Evolutionary conservation across 2,329 filamentous ascomycete genomes (phyloP).

Genomic region (Aspergillus persii): DNA sequence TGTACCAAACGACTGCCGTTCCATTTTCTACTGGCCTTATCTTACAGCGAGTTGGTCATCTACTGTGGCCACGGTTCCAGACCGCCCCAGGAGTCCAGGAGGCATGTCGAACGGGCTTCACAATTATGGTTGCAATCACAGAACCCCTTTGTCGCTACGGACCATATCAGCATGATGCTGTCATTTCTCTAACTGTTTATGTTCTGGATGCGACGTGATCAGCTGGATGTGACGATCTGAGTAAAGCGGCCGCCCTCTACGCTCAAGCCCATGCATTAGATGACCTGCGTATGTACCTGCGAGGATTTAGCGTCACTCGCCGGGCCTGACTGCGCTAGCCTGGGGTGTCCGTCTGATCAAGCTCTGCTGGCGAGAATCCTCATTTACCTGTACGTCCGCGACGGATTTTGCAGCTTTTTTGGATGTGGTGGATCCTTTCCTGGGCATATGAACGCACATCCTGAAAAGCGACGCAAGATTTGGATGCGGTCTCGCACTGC

Average conservation of each 20-base stretch:
- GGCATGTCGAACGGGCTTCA: constrained; percentile 7
- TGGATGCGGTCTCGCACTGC: constrained; percentile 8
- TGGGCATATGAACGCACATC: constrained; percentile 3
- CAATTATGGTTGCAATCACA: constrained; percentile 4
- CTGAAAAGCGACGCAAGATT: constrained; percentile 1
- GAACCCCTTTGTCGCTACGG: not conserved
- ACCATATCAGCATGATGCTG: constrained; percentile 12
- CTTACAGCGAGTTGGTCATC: constrained; percentile 10
- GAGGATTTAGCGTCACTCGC: not conserved
- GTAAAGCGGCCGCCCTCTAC: constrained; percentile 1
- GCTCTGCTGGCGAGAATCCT: constrained; percentile 9
- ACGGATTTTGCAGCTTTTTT: constrained; percentile 12
- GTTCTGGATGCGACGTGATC: constrained; percentile 13
- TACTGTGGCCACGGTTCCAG: constrained; percentile 3
- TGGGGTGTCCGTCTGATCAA: constrained; percentile 4
- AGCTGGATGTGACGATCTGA: constrained; percentile 3
- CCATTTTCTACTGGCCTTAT: constrained; percentile 13
- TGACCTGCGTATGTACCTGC: constrained; percentile 6
- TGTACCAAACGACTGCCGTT: not conserved
- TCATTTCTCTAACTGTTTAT: constrained; percentile 13
- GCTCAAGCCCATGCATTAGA: constrained; percentile 2
- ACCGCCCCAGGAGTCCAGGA: constrained; percentile 5
- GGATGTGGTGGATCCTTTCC: constrained; percentile 12
- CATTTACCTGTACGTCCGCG: constrained; percentile 11
- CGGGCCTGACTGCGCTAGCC: not conserved